Base-by-base conservation (phyloP, 345 rosid genomes). In the Capsella bursapastoris region DNA sequence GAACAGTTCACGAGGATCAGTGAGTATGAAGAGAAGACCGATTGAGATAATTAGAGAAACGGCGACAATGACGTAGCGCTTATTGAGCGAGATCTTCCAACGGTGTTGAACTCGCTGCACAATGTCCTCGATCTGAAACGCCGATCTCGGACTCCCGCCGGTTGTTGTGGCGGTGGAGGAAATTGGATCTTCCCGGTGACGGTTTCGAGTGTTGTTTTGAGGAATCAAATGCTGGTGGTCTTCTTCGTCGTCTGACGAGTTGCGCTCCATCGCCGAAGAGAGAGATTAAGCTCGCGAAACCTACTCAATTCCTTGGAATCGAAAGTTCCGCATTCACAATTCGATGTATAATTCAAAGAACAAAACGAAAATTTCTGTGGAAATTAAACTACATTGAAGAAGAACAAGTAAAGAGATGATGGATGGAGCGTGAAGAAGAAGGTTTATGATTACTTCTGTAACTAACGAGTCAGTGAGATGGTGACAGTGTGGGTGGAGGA, bases 161-260 rank as follows among this genome's bases (percentile, higher is more conserved):
- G 62, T 31, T 34, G 82, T n/a, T 11, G 79, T 28, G 45, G 73
- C 28, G 27, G 72, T 8, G 64, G 81, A 40, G 14, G 35, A 40
- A 18, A 37, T 25, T 64, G 32, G 37, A 9, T 82, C 38, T 71
- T 53, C 57, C 6, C 68, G 74, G 53, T 34, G 81, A 70, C 34
- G 44, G 58, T 48, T 66, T 34, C 50, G 66, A 49, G 85, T 79
- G 68, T 90, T 87, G 78, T 88, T 84, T 75, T 86, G 91, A 13
- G 75, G 85, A 63, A 87, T 82, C 16, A 92, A 81, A 70, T 73
- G 82, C 50, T 74, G 84, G 65, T 83, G 84, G 69, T 87, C 98
- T 35, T 89, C 98, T 48, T 92, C 96, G 8, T 90, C 97, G 64
- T 92, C 97, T 2, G 87, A 84, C 10, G 86, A 83, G 70, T 83